Evolutionary conservation across 75 land plant genomes (phyloP), one percentile per base, ranked within the genome.

Genomic region (Cunninghamia lanceolata): DNA sequence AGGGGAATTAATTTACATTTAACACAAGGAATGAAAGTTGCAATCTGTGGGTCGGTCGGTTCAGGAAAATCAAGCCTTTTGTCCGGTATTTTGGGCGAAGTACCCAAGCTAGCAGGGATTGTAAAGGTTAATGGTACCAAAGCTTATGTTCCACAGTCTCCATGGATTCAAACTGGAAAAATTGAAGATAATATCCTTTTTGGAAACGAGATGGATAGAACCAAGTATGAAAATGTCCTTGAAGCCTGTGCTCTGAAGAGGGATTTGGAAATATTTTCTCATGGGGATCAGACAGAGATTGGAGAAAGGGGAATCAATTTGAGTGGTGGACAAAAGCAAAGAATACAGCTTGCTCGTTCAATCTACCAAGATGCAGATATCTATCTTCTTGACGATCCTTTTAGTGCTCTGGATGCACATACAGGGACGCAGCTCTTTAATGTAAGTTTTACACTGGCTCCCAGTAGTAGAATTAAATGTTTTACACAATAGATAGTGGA

Each of bases 191-290:
- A 89, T 81, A 89, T 96, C 4, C 84, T 92, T 59, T 96, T 96
- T 87, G 94, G 94, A 34, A 88, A 84, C 38, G 85, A 85, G 21
- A 96, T 94, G 98, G 91, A 94, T 46, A 89, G 91, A 79, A 78
- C 82, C 83, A 89, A 84, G 40, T 96, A 96, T 87, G 91, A 93
- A 3, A 84, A 79, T 4, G 93, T 93, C 35, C 91, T 96, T 70
- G 89, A 92, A 74, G 96, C 90, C 38, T 96, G 97, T 84, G 84
- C n/a, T n/a, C n/a, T n/a, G n/a, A n/a, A n/a, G n/a, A n/a, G n/a
- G n/a, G n/a, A n/a, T n/a, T n/a, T n/a, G n/a, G n/a, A n/a, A n/a
- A n/a, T n/a, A n/a, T n/a, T n/a, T n/a, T n/a, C n/a, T n/a, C n/a
- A n/a, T n/a, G n/a, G n/a, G n/a, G n/a, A n/a, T n/a, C n/a, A n/a